Conservation (phyloP, 2,329 filamentous ascomycete species). For the Trichophyton simii region DNA sequence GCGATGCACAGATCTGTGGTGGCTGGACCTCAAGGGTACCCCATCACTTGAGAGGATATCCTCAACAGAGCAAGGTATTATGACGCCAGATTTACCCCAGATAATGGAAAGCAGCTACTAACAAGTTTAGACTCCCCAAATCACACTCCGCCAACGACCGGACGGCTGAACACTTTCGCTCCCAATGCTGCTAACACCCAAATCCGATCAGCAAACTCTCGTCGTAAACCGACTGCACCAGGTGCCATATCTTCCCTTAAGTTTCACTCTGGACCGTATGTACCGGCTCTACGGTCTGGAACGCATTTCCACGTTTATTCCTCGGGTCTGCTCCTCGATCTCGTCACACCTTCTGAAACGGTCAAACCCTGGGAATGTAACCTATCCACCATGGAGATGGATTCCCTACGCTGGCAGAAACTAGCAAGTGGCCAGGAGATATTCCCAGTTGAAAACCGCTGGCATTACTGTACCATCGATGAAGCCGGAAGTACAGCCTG, state of each 20-base stretch:
- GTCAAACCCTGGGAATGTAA: slow-evolving; percentile 81
- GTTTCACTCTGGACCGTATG: slow-evolving; percentile 74
- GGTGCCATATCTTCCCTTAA: slow-evolving; percentile 81
- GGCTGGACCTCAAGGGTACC: slow-evolving; percentile 85
- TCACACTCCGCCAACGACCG: slow-evolving; percentile 25
- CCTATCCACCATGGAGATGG: slow-evolving; percentile 75
- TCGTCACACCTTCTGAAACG: slow-evolving; percentile 82
- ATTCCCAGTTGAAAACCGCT: slow-evolving; percentile 81
- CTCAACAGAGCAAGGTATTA: slow-evolving; percentile 45
- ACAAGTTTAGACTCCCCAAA: slow-evolving; percentile 26
- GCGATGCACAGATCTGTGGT: slow-evolving; percentile 90
- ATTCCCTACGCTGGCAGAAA: slow-evolving; percentile 83
- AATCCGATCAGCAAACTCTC: slow-evolving; percentile 38
- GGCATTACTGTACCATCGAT: slow-evolving; percentile 97
- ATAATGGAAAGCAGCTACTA: slow-evolving; percentile 23
- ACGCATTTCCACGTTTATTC: slow-evolving; percentile 94
- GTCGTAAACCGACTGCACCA: slow-evolving; percentile 51
- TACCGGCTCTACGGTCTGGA: slow-evolving; percentile 78
- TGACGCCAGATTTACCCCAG: slow-evolving; percentile 26
- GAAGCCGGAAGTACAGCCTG: slow-evolving; percentile 92
- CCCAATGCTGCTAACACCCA: slow-evolving; percentile 57
- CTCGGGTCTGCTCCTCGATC: slow-evolving; percentile 82
- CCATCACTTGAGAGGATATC: slow-evolving; percentile 69
- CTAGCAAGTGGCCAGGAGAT: slow-evolving; percentile 88
- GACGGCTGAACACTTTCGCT: slow-evolving; percentile 47